These are phyloP conservation scores for Hyaloraphidium curvatum DNA, from an alignment of 192 early-diverging fungal species.

Conservation along the genomic window DNA sequence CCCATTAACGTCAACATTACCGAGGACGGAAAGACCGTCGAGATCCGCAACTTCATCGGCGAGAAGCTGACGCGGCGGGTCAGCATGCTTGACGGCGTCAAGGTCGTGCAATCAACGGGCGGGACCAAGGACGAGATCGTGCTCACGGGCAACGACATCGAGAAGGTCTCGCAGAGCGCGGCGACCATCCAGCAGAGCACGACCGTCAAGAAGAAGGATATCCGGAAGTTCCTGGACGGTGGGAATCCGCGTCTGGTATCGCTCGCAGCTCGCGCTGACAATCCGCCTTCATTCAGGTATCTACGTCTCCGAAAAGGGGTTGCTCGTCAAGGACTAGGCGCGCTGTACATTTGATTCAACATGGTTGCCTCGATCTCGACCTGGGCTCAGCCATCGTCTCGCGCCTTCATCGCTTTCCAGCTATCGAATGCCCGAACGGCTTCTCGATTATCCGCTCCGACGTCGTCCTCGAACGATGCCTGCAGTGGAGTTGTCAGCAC, in stretches of 20 bases:
- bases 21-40: constrained; percentile 51
- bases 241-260: too few species aligned
- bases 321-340: constrained; percentile 34
- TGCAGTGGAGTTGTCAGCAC: too few species aligned
- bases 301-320: constrained; percentile 77
- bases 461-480: too few species aligned
- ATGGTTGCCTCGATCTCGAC: too few species aligned
- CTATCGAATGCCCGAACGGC: too few species aligned
- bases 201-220: constrained; percentile 97
- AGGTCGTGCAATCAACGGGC: constrained; percentile 47
- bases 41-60: constrained; percentile 98
- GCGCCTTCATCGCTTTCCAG: too few species aligned
- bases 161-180: constrained; percentile 87
- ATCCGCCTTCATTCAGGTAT: too few species aligned
- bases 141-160: constrained; percentile 81
- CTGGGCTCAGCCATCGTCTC: too few species aligned
- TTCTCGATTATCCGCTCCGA: too few species aligned
- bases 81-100: constrained; percentile 68
- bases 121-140: constrained; percentile 95
- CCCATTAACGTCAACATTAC: constrained; percentile 90
- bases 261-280: too few species aligned
- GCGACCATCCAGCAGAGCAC: constrained; percentile 89
- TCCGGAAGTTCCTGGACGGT: constrained; percentile 99
- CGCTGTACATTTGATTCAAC: too few species aligned
- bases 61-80: constrained; percentile 82